Conservation (phyloP, 768 basidiomycete species). For the Gyrodon lividus region DNA sequence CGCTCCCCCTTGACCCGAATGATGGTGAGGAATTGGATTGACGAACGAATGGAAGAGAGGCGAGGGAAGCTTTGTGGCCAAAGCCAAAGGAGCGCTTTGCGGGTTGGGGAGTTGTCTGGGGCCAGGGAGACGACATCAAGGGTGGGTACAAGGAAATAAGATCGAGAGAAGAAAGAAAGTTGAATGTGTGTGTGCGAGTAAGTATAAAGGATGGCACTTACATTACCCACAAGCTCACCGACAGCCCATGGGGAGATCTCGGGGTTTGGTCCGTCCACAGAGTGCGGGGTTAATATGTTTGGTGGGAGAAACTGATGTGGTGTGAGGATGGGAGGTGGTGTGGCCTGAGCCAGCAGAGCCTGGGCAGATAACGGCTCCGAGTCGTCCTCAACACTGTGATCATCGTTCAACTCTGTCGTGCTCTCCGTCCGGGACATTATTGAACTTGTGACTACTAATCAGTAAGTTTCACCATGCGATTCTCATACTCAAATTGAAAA, state of each 20-base stretch:
- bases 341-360: neutral
- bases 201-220: neutral
- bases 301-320: slow-evolving; percentile 7
- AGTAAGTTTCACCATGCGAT: neutral
- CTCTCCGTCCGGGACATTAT: neutral
- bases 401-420: neutral
- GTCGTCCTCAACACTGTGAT: no score
- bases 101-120: slow-evolving; percentile 9
- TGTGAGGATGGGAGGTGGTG: slow-evolving; percentile 2
- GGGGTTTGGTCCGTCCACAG: slow-evolving; percentile 2
- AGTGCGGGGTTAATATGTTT: neutral
- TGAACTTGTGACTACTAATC: neutral
- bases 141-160: slow-evolving; percentile 9
- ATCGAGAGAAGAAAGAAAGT: neutral
- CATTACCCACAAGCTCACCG: slow-evolving; percentile 10
- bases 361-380: neutral
- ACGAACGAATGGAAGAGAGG: slow-evolving; percentile 37
- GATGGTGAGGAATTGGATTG: slow-evolving; percentile 34
- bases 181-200: neutral
- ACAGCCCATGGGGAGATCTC: slow-evolving; percentile 19
- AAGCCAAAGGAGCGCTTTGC: slow-evolving; percentile 22
- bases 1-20: slow-evolving; percentile 28
- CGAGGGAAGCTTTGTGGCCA: slow-evolving; percentile 32
- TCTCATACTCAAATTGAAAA: neutral
- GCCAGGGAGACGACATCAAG: neutral